These are phyloP conservation scores for Linum usitatissimum DNA, from an alignment of 345 rosid genomes.

Conservation along the genomic window DNA sequence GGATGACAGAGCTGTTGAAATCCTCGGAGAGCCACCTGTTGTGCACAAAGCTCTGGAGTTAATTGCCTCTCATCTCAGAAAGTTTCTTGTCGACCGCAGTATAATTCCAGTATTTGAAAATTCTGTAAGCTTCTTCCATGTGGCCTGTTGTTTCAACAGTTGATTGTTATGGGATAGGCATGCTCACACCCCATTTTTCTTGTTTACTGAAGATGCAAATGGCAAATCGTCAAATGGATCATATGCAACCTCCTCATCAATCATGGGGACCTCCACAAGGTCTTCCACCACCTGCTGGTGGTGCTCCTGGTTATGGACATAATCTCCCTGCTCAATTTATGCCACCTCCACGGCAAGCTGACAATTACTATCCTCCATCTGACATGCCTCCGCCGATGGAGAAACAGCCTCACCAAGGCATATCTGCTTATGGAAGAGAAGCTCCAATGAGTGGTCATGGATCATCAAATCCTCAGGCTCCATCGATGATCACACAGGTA, in stretches of 20 bases:
- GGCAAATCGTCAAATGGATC: constrained; percentile 69
- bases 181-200: neutral
- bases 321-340: constrained; percentile 48
- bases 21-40: constrained; percentile 68
- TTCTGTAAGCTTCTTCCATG: constrained; percentile 40
- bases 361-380: constrained; percentile 70
- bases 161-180: neutral
- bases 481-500: constrained; percentile 96
- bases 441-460: constrained; percentile 64
- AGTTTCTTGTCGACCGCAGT: constrained; percentile 95
- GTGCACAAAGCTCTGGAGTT: constrained; percentile 92
- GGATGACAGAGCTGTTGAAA: constrained; percentile 97
- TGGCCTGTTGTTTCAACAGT: neutral
- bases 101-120: constrained; percentile 81
- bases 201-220: constrained; percentile 61
- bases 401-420: constrained; percentile 92
- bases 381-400: constrained; percentile 82
- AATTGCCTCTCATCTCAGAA: constrained; percentile 88
- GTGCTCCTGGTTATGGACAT: constrained; percentile 62
- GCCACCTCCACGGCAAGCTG: constrained; percentile 77
- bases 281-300: constrained; percentile 52
- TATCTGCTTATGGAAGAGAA: constrained; percentile 94
- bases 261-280: constrained; percentile 93
- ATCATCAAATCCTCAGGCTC: constrained; percentile 55
- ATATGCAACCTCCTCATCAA: constrained; percentile 71